Conservation (phyloP, 1,284 basidiomycete species). For the Trichosporon sp. region DNA sequence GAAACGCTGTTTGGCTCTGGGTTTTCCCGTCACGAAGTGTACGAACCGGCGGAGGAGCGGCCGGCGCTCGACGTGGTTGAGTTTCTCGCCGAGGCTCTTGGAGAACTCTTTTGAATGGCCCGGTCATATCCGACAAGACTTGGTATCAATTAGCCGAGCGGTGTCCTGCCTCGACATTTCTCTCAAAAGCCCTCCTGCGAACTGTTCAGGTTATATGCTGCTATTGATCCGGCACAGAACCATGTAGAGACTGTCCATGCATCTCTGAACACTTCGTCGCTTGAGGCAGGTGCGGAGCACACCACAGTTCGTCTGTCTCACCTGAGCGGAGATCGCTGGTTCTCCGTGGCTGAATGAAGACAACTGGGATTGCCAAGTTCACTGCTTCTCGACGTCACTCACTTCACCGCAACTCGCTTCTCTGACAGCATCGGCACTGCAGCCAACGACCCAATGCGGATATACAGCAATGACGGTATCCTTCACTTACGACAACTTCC, state of each 20-base stretch:
- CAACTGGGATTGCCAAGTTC: too few relatives aligned
- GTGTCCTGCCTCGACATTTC: too few relatives aligned
- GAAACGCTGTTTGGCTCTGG: neutral
- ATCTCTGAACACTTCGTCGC: too few relatives aligned
- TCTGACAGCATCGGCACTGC: neutral
- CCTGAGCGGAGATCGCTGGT: too few relatives aligned
- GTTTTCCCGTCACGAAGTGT: neutral
- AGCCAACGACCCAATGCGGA: neutral
- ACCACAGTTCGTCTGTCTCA: too few relatives aligned
- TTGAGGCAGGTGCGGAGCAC: too few relatives aligned
- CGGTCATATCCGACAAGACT: neutral
- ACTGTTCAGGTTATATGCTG: too few relatives aligned
- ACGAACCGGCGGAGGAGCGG: neutral
- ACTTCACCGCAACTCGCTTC: neutral
- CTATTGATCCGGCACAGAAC: too few relatives aligned
- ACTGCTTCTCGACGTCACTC: neutral
- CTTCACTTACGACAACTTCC: neutral
- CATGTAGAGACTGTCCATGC: too few relatives aligned
- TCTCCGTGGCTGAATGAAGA: too few relatives aligned
- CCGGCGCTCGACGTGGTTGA: neutral
- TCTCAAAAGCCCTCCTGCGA: too few relatives aligned
- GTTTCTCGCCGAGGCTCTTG: neutral
- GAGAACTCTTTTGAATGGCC: neutral
- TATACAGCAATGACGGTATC: neutral
- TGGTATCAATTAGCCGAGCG: neutral